A percentile compares a stretch with the other conserved stretches of the same genome.
These are phyloP conservation scores for Colletotrichum lentis DNA, from an alignment of 2,329 filamentous ascomycete species.

Conservation along the genomic window DNA sequence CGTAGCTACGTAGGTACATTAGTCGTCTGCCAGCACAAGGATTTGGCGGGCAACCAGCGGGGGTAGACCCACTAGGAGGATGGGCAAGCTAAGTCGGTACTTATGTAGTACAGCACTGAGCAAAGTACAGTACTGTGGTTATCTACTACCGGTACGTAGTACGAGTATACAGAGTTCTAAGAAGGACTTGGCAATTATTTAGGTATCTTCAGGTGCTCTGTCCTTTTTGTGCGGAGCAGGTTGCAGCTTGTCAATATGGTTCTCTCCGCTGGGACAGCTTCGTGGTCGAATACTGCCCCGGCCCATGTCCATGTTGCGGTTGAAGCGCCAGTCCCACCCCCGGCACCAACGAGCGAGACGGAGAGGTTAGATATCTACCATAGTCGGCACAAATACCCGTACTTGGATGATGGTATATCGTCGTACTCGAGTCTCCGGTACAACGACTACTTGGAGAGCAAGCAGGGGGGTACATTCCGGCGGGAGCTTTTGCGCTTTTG, in stretches of 20 bases:
- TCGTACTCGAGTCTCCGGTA: too few relatives aligned
- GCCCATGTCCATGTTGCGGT: background rate
- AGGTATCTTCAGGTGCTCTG: background rate
- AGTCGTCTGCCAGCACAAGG: conserved; percentile 18
- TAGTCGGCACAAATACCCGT: too few relatives aligned
- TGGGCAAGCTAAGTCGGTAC: background rate
- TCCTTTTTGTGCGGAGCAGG: background rate
- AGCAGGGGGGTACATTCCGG: conserved; percentile 4
- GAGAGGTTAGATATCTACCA: too few relatives aligned
- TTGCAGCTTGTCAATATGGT: background rate
- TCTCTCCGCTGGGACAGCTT: background rate
- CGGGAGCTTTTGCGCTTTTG: conserved; percentile 27
- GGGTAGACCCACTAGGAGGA: background rate
- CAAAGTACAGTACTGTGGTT: background rate
- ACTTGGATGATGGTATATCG: too few relatives aligned
- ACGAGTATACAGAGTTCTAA: too few relatives aligned
- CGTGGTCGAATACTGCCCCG: background rate
- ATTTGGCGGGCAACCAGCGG: conserved; percentile 7
- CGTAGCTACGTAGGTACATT: background rate
- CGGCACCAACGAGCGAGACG: background rate
- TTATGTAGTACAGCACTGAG: background rate
- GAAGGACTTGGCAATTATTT: too few relatives aligned
- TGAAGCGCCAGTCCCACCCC: background rate
- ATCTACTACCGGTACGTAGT: too few relatives aligned
- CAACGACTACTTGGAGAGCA: too few relatives aligned